Evolutionary conservation across 2,329 filamentous ascomycete species (phyloP), one percentile per base, ranked within the genome.

Genomic region (Colletotrichum shisoi): DNA sequence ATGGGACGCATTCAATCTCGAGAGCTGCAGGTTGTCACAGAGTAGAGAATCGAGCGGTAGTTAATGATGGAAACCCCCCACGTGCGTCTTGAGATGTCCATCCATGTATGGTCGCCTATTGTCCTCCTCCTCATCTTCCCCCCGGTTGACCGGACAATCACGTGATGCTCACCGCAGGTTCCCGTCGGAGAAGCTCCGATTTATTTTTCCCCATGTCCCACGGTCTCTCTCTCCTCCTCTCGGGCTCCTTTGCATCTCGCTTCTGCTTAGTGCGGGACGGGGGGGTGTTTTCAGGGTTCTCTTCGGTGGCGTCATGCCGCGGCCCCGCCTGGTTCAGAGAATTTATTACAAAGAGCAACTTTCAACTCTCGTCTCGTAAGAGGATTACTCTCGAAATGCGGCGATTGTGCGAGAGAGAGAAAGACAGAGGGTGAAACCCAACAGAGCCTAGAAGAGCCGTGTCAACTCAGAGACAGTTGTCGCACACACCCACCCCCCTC

Each of bases 221-320:
- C 42, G 24, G n/a, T n/a, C n/a, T 21, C 46, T 11, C 27, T 9
- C 24, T 15, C 17, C 27, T 31, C 6, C 27, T 13, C 27, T 31
- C 27, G 27, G 27, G 27, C 27, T 56, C 12, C 19, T 13, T 45
- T 45, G 53, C 19, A 34, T 34, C 24, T 21, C 40, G 53, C 53
- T 45, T 45, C 40, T 15, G 51, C 51, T 13, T 19, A 34, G 17
- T 9, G 42, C 37, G 31, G 46, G 46, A 17, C n/a, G 21, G 46
- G 13, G 11, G 12, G 31, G 34, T 7, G 31, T 27, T 19, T 57
- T 57, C 39, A 57, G 54, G 54, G 27, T 37, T n/a, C 27, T 31
- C 21, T 34, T 42, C 40, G 54, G 42, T 57, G 42, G 42, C 56
- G 42, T 57, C 42, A 57, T 57, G 42, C n/a, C 31, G 3, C 40